A percentile compares a stretch with the other conserved stretches of the same genome.
These are phyloP conservation scores for Aspergillus phoenicis DNA, from an alignment of 2,329 filamentous ascomycete genomes.

Conservation along the genomic window DNA sequence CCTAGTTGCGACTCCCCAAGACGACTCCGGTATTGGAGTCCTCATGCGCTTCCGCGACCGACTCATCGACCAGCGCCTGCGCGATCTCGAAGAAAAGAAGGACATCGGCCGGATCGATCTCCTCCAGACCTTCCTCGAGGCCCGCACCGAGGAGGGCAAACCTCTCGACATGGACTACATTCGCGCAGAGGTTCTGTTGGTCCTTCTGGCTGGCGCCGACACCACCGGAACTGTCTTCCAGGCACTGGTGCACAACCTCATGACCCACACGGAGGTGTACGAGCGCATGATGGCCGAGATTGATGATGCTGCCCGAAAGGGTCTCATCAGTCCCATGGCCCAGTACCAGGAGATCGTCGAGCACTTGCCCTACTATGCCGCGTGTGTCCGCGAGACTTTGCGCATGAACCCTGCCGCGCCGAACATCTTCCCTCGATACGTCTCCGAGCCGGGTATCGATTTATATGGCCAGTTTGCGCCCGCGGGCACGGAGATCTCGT, in stretches of 20 bases:
- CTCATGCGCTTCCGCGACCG: slow-evolving; percentile 62
- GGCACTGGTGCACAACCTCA: slow-evolving; percentile 49
- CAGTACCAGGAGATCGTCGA: slow-evolving; percentile 48
- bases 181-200: slow-evolving; percentile 56
- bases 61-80: slow-evolving; percentile 52
- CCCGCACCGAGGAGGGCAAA: slow-evolving; percentile 48
- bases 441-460: slow-evolving; percentile 38
- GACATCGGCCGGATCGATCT: slow-evolving; percentile 53
- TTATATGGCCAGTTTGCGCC: slow-evolving; percentile 46
- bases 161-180: slow-evolving; percentile 55
- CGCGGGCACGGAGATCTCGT: slow-evolving; percentile 50
- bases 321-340: slow-evolving; percentile 33
- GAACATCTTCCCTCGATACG: slow-evolving; percentile 55
- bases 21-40: slow-evolving; percentile 58
- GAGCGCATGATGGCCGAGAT: slow-evolving; percentile 53
- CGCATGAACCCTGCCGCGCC: slow-evolving; percentile 55
- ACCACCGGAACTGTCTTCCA: slow-evolving; percentile 57
- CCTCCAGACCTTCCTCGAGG: slow-evolving; percentile 54
- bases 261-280: slow-evolving; percentile 46
- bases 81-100: slow-evolving; percentile 52
- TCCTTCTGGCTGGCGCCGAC: slow-evolving; percentile 56
- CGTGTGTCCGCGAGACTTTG: slow-evolving; percentile 55
- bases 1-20: slow-evolving; percentile 56
- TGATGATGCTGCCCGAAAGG: slow-evolving; percentile 39
- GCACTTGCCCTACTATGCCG: slow-evolving; percentile 52